These are phyloP conservation scores for Vitis hybrid DNA, from an alignment of 177 flowering plant genomes.

Conservation along the genomic window DNA sequence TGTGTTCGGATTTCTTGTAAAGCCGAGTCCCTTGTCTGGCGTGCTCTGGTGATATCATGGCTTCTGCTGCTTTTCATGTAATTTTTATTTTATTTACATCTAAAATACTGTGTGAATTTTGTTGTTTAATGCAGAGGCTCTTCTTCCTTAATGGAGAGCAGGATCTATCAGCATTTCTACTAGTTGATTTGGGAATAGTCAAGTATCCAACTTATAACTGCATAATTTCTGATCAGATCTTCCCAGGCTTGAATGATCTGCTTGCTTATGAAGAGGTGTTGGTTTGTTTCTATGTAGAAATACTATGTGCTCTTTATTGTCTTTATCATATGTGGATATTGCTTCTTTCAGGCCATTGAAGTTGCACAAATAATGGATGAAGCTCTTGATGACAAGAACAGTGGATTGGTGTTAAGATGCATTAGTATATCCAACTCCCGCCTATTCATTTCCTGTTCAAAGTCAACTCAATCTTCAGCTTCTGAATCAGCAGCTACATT, in stretches of 20 bases:
- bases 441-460: constrained; percentile 25
- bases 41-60: constrained; percentile 59
- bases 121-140: constrained; percentile 62
- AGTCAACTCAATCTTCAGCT: constrained; percentile 19
- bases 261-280: constrained; percentile 85
- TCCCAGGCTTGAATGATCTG: constrained; percentile 49
- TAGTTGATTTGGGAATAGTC: constrained; percentile 77
- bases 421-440: constrained; percentile 56
- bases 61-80: not conserved
- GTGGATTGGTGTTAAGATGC: constrained; percentile 54
- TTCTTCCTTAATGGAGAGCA: constrained; percentile 95
- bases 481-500: constrained; percentile 37
- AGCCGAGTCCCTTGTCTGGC: constrained; percentile 83
- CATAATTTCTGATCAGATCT: constrained; percentile 53
- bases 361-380: constrained; percentile 87
- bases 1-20: constrained; percentile 58
- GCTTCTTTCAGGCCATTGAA: constrained; percentile 72
- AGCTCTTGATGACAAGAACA: constrained; percentile 61
- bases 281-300: constrained; percentile 9
- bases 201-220: constrained; percentile 87
- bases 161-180: constrained; percentile 75
- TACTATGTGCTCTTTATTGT: not conserved
- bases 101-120: constrained; percentile 2
- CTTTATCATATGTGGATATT: constrained; percentile 6
- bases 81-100: not conserved